phyloP scores from a whole-genome alignment of 2,329 filamentous ascomycete species.

The Trichothecium sympodiale region DNA sequence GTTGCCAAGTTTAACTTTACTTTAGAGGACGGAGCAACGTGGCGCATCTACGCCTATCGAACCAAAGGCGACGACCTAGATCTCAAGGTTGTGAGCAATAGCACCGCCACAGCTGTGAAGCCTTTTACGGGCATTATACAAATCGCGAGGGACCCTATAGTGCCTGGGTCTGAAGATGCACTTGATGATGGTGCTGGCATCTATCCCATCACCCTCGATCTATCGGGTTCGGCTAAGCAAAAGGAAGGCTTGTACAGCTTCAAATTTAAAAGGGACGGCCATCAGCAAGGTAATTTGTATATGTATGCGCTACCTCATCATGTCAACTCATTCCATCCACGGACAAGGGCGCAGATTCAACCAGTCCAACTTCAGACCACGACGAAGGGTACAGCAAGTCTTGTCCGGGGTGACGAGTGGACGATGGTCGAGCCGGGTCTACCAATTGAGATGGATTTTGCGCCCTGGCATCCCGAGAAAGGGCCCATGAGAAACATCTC shows the following conservation, averaged over 20 bases:
- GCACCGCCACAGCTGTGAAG: conserved; percentile 49
- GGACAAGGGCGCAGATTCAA: conserved; percentile 36
- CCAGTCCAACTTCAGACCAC: conserved; percentile 62
- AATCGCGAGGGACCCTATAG: conserved; percentile 62
- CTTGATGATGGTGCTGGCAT: conserved; percentile 69
- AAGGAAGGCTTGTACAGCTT: conserved; percentile 61
- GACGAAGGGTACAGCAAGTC: conserved; percentile 72
- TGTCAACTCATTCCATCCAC: conserved; percentile 57
- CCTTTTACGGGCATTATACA: conserved; percentile 74
- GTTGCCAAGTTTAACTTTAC: conserved; percentile 66
- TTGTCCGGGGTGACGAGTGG: conserved; percentile 63
- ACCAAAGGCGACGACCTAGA: conserved; percentile 48
- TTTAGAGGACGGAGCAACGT: conserved; percentile 61
- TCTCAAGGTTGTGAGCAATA: conserved; percentile 58
- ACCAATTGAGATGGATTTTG: conserved; percentile 64
- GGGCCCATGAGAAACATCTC: conserved; percentile 36
- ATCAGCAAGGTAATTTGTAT: conserved; percentile 47
- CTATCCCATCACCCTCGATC: conserved; percentile 53
- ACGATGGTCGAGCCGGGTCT: conserved; percentile 66
- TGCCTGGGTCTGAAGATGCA: conserved; percentile 44
- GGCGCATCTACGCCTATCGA: conserved; percentile 69
- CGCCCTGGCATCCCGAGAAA: conserved; percentile 57
- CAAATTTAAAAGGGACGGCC: conserved; percentile 60
- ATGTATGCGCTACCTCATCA: conserved; percentile 92
- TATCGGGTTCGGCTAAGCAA: conserved; percentile 32